phyloP scores from a whole-genome alignment of 2,329 filamentous ascomycete species.

The Epicoccum nigrum region DNA sequence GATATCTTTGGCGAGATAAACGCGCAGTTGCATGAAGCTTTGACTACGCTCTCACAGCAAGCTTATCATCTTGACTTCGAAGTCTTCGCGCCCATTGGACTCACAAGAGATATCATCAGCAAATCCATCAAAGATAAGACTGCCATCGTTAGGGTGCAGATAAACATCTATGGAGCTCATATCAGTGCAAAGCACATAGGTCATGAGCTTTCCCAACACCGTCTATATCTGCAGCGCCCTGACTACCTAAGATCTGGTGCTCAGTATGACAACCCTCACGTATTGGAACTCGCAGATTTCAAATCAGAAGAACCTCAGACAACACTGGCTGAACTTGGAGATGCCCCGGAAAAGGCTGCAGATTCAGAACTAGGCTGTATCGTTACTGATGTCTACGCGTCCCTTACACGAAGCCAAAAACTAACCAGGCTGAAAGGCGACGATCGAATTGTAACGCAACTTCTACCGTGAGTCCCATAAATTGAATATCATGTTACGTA shows the following conservation, averaged over 20 bases:
- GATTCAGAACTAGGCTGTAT: too few species aligned
- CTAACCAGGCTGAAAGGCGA: conserved; percentile 31
- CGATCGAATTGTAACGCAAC: conserved; percentile 24
- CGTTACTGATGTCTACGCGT: conserved; percentile 29
- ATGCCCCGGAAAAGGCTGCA: too few species aligned
- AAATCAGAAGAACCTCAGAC: background rate
- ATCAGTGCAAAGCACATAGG: conserved; percentile 19
- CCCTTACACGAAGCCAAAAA: conserved; percentile 24
- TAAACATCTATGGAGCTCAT: conserved; percentile 32
- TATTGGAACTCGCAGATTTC: conserved; percentile 23
- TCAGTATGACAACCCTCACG: conserved; percentile 36
- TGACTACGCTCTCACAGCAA: too few species aligned
- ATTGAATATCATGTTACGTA: background rate
- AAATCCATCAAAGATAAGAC: conserved; percentile 26
- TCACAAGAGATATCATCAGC: too few species aligned
- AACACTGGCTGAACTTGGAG: too few species aligned
- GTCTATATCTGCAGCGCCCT: conserved; percentile 35
- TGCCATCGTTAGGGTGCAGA: conserved; percentile 33
- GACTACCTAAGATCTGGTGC: conserved; percentile 21
- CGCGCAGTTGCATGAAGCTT: too few species aligned
- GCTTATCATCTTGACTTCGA: too few species aligned
- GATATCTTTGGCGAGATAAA: too few species aligned
- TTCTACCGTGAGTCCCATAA: conserved; percentile 15
- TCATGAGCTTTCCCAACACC: conserved; percentile 24
- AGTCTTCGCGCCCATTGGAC: too few species aligned